Percentiles rank a stretch among this genome's conserved stretches.
Evolutionary conservation across 495 filamentous ascomycete genomes (phyloP).

Genomic region (Hypoxylon intermedium): DNA sequence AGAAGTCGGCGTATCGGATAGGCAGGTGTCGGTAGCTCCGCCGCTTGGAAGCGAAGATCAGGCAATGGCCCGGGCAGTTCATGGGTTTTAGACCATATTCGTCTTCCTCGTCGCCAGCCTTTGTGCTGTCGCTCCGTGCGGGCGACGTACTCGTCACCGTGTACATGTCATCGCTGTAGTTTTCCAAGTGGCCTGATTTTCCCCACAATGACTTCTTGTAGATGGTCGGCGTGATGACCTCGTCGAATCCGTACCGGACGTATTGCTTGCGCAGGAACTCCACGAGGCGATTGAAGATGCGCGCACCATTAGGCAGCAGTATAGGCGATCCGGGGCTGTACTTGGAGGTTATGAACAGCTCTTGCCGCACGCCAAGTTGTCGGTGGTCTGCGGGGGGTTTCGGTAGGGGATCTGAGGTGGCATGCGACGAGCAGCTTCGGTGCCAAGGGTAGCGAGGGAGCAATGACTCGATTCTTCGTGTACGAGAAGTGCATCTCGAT

Average conservation of each 20-base stretch:
- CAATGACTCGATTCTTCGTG: constrained; percentile 13
- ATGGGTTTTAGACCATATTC: constrained; percentile 94
- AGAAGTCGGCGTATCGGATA: constrained; percentile 92
- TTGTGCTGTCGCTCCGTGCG: constrained; percentile 43
- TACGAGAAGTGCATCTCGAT: constrained; percentile 16
- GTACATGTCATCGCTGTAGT: constrained; percentile 96
- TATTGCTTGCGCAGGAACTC: constrained; percentile 89
- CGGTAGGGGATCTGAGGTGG: constrained; percentile 34
- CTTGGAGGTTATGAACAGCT: constrained; percentile 77
- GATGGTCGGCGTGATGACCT: constrained; percentile 91
- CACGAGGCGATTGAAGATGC: constrained; percentile 85
- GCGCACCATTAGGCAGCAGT: constrained; percentile 84
- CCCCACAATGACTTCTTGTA: constrained; percentile 93
- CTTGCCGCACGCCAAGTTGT: constrained; percentile 70
- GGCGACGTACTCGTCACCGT: constrained; percentile 70
- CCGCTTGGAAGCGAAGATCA: constrained; percentile 76
- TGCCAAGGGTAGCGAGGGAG: constrained; percentile 9
- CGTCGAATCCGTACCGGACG: constrained; percentile 83
- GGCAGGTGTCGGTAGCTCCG: constrained; percentile 84
- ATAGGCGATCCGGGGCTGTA: constrained; percentile 90
- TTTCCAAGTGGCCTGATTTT: constrained; percentile 88
- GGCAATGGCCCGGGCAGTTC: constrained; percentile 95
- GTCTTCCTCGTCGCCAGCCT: constrained; percentile 64
- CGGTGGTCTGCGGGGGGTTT: constrained; percentile 68
- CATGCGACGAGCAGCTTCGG: constrained; percentile 46